phyloP scores from a whole-genome alignment of 2,329 filamentous ascomycete species.

The Alternaria ethzedia region DNA sequence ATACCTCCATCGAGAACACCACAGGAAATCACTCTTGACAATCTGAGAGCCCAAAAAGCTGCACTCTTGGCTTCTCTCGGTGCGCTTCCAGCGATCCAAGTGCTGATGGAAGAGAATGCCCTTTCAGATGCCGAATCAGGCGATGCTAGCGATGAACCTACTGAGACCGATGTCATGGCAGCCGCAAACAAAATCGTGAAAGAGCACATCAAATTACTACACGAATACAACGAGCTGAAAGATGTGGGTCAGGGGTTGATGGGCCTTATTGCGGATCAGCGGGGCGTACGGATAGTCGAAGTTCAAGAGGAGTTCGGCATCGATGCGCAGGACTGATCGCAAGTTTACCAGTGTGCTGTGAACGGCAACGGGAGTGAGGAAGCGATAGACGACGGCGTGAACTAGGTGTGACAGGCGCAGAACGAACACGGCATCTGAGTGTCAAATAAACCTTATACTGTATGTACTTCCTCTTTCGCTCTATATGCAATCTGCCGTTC shows the following conservation, averaged over 20 bases:
- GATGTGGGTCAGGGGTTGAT: conserved; percentile 71
- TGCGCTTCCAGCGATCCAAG: conserved; percentile 41
- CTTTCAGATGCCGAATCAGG: conserved; percentile 22
- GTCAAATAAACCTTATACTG: conserved; percentile 1
- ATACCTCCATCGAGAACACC: conserved; percentile 33
- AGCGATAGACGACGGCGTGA: background rate
- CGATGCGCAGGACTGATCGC: conserved; percentile 49
- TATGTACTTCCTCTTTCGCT: background rate
- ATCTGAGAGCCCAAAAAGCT: conserved; percentile 53
- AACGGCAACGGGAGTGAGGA: background rate
- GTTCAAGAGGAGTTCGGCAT: conserved; percentile 59
- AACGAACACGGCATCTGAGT: background rate
- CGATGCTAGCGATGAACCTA: conserved; percentile 29
- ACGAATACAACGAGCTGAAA: conserved; percentile 74
- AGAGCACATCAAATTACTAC: conserved; percentile 68
- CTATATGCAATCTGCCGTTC: background rate
- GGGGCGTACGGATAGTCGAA: conserved; percentile 61
- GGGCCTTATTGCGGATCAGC: conserved; percentile 70
- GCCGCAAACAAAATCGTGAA: conserved; percentile 63
- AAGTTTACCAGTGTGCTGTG: background rate
- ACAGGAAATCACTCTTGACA: conserved; percentile 57
- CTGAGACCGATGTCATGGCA: conserved; percentile 42
- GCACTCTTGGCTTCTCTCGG: conserved; percentile 42
- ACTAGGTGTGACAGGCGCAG: background rate
- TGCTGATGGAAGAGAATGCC: conserved; percentile 38